phyloP scores from a whole-genome alignment of 176 grass and related monocot genomes.

The Leersia perrieri region DNA sequence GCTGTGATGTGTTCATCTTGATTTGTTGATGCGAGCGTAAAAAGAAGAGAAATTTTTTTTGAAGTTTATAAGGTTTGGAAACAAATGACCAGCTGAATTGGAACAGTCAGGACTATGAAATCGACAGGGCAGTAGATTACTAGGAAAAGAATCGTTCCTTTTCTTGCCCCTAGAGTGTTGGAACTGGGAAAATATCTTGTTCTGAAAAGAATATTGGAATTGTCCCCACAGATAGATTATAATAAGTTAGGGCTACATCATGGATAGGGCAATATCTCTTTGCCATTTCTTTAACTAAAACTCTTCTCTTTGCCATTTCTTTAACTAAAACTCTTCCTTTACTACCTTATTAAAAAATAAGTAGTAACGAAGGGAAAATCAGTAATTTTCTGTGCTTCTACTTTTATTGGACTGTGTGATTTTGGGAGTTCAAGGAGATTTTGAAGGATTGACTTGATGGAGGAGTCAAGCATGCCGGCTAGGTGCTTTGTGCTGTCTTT shows the following conservation, averaged over 20 bases:
- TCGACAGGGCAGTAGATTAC: background rate
- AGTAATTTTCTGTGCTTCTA: background rate
- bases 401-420: background rate
- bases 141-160: background rate
- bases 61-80: background rate
- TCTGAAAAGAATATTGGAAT: background rate
- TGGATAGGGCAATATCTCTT: constrained; percentile 5
- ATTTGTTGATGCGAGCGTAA: background rate
- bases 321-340: background rate
- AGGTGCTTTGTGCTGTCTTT: background rate
- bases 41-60: background rate
- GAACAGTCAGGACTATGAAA: background rate
- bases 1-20: background rate
- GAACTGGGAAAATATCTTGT: background rate
- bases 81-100: background rate
- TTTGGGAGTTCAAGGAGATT: background rate
- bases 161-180: constrained; percentile 1
- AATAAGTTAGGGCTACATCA: background rate
- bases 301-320: background rate
- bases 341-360: no score
- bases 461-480: background rate
- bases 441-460: background rate
- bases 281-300: background rate
- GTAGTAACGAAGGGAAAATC: background rate
- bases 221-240: constrained; percentile 16